Percentiles rank a stretch among this genome's conserved stretches.
phyloP scores from a whole-genome alignment of 2,329 filamentous ascomycete genomes.

The Calonectria multiphialidica region DNA sequence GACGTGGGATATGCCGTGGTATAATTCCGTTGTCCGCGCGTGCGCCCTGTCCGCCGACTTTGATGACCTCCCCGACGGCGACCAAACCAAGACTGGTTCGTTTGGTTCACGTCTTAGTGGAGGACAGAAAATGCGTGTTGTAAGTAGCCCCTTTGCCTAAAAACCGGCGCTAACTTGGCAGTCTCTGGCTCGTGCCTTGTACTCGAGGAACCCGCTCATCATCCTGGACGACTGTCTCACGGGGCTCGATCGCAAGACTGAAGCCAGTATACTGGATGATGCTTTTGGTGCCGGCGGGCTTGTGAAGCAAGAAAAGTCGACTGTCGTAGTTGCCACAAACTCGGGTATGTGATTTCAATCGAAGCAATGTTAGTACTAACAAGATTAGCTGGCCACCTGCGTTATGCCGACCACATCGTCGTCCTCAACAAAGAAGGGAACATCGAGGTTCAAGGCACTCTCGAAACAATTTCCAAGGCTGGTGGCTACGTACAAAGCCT shows the following conservation, averaged over 20 bases:
- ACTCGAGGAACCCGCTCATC: background rate
- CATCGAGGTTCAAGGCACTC: background rate
- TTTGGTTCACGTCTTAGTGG: constrained; percentile 53
- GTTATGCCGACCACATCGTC: background rate
- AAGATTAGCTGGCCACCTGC: background rate
- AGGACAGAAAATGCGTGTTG: constrained; percentile 51
- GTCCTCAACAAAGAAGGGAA: background rate
- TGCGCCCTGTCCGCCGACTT: constrained; percentile 43
- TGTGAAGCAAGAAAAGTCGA: background rate
- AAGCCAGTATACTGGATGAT: background rate
- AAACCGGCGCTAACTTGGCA: background rate
- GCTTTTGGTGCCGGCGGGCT: background rate
- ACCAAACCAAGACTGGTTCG: constrained; percentile 49
- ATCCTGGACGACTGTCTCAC: background rate
- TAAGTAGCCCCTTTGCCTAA: background rate
- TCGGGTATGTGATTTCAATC: background rate
- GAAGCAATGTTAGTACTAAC: background rate
- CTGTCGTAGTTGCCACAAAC: background rate
- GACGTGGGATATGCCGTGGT: constrained; percentile 43
- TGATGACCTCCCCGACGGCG: constrained; percentile 44
- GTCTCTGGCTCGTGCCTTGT: background rate
- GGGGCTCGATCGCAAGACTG: background rate
- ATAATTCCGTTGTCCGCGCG: constrained; percentile 42
- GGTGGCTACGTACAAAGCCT: background rate
- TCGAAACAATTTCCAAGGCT: background rate